Percentiles rank a stretch among this genome's conserved stretches.
phyloP scores from a whole-genome alignment of 1,284 basidiomycete genomes.

The Sporisorium sorghi region DNA sequence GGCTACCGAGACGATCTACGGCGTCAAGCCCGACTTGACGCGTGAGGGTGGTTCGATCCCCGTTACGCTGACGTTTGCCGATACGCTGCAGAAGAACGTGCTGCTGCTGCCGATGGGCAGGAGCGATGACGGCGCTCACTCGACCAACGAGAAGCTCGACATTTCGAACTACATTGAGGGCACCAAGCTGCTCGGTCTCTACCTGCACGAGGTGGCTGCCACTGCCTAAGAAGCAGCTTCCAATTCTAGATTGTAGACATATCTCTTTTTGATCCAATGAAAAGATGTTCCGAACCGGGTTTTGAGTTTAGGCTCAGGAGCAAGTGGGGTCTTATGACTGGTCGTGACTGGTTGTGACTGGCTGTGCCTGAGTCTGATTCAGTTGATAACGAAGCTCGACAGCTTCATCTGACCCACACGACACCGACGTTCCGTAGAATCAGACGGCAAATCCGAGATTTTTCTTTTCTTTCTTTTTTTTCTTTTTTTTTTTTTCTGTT shows the following conservation, averaged over 20 bases:
- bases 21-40: slow-evolving; percentile 85
- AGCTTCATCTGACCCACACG: not conserved
- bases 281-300: not conserved
- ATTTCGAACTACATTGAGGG: slow-evolving; percentile 91
- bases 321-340: not conserved
- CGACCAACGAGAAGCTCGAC: slow-evolving; percentile 95
- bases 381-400: not conserved
- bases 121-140: slow-evolving; percentile 84
- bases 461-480: not conserved
- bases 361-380: slow-evolving; percentile 5
- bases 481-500: not conserved
- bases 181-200: slow-evolving; percentile 78
- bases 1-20: slow-evolving; percentile 85
- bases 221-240: slow-evolving; percentile 9
- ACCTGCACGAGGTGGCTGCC: slow-evolving; percentile 81
- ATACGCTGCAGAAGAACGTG: slow-evolving; percentile 74
- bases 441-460: not conserved
- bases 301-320: not conserved
- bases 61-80: slow-evolving; percentile 94
- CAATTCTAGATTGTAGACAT: not conserved
- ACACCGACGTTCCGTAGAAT: not conserved
- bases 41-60: slow-evolving; percentile 97
- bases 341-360: not conserved
- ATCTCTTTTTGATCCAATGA: not conserved
- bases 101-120: slow-evolving; percentile 87